A percentile compares a stretch with the other conserved stretches of the same genome.
Conservation (phyloP, 1,284 basidiomycete genomes). For the Ganoderma meredithae region DNA sequence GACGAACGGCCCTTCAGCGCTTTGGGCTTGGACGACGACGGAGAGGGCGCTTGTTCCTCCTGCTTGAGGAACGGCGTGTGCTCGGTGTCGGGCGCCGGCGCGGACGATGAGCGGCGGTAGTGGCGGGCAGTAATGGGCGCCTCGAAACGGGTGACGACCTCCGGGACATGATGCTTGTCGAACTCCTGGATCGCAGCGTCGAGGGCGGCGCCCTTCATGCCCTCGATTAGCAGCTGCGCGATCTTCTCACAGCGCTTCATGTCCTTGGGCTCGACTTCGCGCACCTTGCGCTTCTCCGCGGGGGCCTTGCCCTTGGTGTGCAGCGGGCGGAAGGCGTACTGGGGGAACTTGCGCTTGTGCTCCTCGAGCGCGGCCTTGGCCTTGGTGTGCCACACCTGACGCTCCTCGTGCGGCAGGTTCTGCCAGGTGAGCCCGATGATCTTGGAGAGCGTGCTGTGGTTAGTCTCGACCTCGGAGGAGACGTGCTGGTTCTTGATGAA, state of each 20-base stretch:
- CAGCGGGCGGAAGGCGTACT: conserved; percentile 73
- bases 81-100: conserved; percentile 47
- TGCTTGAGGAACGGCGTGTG: conserved; percentile 39
- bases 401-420: conserved; percentile 70
- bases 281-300: conserved; percentile 64
- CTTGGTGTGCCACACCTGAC: conserved; percentile 74
- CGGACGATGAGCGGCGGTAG: conserved; percentile 60
- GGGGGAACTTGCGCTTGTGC: conserved; percentile 72
- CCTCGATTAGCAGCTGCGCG: conserved; percentile 77
- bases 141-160: conserved; percentile 74
- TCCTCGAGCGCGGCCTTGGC: conserved; percentile 71
- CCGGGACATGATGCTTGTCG: conserved; percentile 69
- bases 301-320: conserved; percentile 53
- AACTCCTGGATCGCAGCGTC: conserved; percentile 77
- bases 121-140: conserved; percentile 70
- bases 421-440: conserved; percentile 71
- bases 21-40: conserved; percentile 25
- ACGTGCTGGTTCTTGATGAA: conserved; percentile 84
- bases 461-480: conserved; percentile 79
- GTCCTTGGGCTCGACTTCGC: conserved; percentile 75
- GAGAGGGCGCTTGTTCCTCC: conserved; percentile 28
- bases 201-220: conserved; percentile 75
- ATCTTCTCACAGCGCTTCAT: conserved; percentile 76
- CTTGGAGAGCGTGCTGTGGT: conserved; percentile 75
- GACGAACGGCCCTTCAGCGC: conserved; percentile 39